Conservation (phyloP, 1,139 yeast genomes). For the Debaryomyces robertsiae region DNA sequence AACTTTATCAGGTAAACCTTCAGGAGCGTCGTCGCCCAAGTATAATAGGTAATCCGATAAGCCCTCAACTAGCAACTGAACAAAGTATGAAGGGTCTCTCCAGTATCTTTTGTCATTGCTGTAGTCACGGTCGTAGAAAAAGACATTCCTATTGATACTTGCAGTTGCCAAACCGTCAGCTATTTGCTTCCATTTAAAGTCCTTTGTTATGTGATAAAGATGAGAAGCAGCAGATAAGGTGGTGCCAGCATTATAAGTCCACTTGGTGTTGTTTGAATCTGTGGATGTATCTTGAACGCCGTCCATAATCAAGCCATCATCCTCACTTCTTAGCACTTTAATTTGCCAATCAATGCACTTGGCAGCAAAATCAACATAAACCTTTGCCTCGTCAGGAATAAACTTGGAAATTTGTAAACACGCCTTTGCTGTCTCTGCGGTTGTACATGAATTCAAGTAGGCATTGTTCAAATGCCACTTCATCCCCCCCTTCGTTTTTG, state of each 20-base stretch:
- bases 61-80: constrained; percentile 68
- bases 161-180: constrained; percentile 66
- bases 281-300: constrained; percentile 58
- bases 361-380: constrained; percentile 55
- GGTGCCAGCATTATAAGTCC: constrained; percentile 74
- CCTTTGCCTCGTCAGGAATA: constrained; percentile 47
- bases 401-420: constrained; percentile 60
- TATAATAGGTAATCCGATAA: constrained; percentile 63
- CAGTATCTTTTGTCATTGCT: constrained; percentile 59
- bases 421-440: constrained; percentile 72
- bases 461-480: constrained; percentile 66
- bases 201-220: constrained; percentile 55
- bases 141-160: constrained; percentile 55
- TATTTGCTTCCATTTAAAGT: constrained; percentile 55
- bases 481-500: constrained; percentile 57
- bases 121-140: constrained; percentile 69
- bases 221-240: constrained; percentile 58
- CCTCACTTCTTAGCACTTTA: constrained; percentile 51
- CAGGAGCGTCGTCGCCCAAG: constrained; percentile 49
- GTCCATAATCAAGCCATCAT: constrained; percentile 61
- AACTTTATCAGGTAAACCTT: constrained; percentile 37
- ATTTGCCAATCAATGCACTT: constrained; percentile 60
- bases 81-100: constrained; percentile 66
- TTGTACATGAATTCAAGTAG: constrained; percentile 67
- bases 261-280: constrained; percentile 53